Percentiles rank a stretch among this genome's conserved stretches.
These are phyloP conservation scores for Porogramme epimiltina DNA, from an alignment of 1,284 basidiomycete genomes.

Conservation along the genomic window DNA sequence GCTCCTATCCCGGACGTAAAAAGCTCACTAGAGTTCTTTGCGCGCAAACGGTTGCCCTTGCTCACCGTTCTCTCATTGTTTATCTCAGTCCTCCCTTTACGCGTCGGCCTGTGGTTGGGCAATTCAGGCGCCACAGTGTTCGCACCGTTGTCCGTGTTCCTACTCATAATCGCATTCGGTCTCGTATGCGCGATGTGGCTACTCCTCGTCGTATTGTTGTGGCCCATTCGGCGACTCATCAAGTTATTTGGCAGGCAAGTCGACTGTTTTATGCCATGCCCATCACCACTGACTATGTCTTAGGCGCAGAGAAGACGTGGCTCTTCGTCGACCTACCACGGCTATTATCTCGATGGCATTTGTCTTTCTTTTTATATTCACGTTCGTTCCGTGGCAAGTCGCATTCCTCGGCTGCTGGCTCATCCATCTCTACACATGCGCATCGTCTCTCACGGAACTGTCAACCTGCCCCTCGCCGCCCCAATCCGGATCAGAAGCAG, in stretches of 20 bases:
- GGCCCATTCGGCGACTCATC: slow-evolving; percentile 14
- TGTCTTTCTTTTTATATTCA: slow-evolving; percentile 66
- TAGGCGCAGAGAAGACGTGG: slow-evolving; percentile 38
- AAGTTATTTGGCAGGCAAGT: slow-evolving; percentile 43
- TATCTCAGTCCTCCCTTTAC: slow-evolving; percentile 59
- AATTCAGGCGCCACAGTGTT: slow-evolving; percentile 53
- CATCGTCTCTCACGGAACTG: slow-evolving; percentile 29
- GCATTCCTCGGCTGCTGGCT: slow-evolving; percentile 83
- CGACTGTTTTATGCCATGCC: background rate
- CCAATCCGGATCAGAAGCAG: slow-evolving; percentile 1
- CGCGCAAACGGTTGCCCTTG: slow-evolving; percentile 39
- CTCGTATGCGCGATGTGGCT: slow-evolving; percentile 63
- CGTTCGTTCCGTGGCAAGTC: slow-evolving; percentile 89
- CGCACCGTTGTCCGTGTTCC: slow-evolving; percentile 51
- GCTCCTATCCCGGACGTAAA: slow-evolving; percentile 47
- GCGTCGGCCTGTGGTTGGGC: slow-evolving; percentile 56
- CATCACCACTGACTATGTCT: background rate
- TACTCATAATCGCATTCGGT: slow-evolving; percentile 60
- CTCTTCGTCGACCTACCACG: slow-evolving; percentile 40
- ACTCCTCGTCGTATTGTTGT: slow-evolving; percentile 24
- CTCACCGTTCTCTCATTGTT: slow-evolving; percentile 46
- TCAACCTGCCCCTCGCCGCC: slow-evolving; percentile 1
- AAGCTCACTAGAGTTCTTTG: slow-evolving; percentile 49
- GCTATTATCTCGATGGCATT: slow-evolving; percentile 60
- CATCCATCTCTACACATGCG: slow-evolving; percentile 72